These are phyloP conservation scores for Tylopilus sp. DNA, from an alignment of 768 basidiomycete species.

Conservation along the genomic window DNA sequence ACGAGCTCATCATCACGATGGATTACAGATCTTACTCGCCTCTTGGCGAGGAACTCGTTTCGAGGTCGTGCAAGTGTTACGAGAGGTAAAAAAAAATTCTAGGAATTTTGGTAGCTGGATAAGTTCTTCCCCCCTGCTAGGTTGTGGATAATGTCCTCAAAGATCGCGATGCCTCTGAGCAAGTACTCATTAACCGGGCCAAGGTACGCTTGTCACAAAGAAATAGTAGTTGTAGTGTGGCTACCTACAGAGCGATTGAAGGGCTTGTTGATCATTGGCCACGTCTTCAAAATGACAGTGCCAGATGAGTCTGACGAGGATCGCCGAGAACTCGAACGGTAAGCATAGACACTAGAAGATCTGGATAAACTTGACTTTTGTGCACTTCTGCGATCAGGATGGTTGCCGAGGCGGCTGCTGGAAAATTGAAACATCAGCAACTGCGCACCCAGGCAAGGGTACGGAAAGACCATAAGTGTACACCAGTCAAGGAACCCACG, in stretches of 20 bases:
- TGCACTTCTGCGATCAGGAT: constrained; percentile 46
- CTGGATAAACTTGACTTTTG: constrained; percentile 1
- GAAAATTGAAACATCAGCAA: constrained; percentile 58
- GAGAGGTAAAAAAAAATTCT: constrained; percentile 45
- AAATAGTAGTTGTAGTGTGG: neutral
- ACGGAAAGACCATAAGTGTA: constrained; percentile 38
- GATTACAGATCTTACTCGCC: constrained; percentile 77
- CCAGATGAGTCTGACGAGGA: constrained; percentile 95
- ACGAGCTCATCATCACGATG: neutral
- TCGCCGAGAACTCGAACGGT: constrained; percentile 92
- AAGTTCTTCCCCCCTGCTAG: constrained; percentile 32
- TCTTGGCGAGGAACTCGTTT: constrained; percentile 97
- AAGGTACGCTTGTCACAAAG: constrained; percentile 53
- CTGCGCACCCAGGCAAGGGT: constrained; percentile 26
- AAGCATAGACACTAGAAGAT: constrained; percentile 18
- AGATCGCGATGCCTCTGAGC: constrained; percentile 70
- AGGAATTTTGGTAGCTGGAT: constrained; percentile 3
- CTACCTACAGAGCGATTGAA: constrained; percentile 27
- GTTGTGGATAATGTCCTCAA: constrained; percentile 85
- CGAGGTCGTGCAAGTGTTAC: constrained; percentile 88
- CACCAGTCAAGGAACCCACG: constrained; percentile 32
- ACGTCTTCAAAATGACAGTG: constrained; percentile 78
- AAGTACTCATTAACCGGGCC: constrained; percentile 74
- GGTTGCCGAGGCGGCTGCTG: constrained; percentile 81
- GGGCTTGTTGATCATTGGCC: constrained; percentile 87